Conservation (phyloP, 2,329 filamentous ascomycete genomes). For the Westerdykella sp. region DNA sequence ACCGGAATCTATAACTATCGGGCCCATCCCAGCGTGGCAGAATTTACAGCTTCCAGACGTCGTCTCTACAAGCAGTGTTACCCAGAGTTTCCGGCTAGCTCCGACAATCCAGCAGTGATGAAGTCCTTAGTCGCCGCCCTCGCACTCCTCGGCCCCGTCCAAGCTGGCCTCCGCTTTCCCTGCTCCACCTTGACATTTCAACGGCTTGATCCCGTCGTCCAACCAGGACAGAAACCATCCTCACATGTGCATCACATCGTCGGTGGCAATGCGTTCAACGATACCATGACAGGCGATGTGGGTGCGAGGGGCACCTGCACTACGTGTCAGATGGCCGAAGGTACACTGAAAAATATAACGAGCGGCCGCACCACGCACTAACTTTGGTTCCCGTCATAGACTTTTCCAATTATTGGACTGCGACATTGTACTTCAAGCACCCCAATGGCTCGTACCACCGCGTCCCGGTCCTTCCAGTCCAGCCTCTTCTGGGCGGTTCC, state of each 20-base stretch:
- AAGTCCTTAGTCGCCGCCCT: constrained; percentile 16
- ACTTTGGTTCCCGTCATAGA: constrained; percentile 1
- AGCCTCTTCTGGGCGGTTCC: constrained; percentile 19
- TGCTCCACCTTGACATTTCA: constrained; percentile 23
- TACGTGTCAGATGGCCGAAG: constrained; percentile 22
- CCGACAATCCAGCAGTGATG: constrained; percentile 6
- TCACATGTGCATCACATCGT: constrained; percentile 25
- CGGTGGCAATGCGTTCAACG: constrained; percentile 24
- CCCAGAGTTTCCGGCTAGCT: no score
- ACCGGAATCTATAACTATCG: no score
- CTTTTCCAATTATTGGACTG: constrained; percentile 19
- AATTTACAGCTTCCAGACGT: no score
- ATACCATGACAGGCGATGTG: constrained; percentile 20
- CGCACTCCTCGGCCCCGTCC: constrained; percentile 12
- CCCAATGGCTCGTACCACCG: constrained; percentile 19
- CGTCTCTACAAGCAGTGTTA: no score
- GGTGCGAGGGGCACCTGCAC: constrained; percentile 18
- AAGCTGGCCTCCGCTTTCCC: constrained; percentile 24
- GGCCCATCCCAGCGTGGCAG: no score
- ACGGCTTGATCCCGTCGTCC: constrained; percentile 20
- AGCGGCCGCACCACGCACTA: not conserved
- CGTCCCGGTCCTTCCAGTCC: constrained; percentile 16
- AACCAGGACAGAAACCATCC: constrained; percentile 17
- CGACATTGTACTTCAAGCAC: constrained; percentile 11
- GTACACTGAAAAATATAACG: constrained; percentile 10